Base-by-base conservation (phyloP, 305 asterid genomes). In the Caryopteris hybrid region DNA sequence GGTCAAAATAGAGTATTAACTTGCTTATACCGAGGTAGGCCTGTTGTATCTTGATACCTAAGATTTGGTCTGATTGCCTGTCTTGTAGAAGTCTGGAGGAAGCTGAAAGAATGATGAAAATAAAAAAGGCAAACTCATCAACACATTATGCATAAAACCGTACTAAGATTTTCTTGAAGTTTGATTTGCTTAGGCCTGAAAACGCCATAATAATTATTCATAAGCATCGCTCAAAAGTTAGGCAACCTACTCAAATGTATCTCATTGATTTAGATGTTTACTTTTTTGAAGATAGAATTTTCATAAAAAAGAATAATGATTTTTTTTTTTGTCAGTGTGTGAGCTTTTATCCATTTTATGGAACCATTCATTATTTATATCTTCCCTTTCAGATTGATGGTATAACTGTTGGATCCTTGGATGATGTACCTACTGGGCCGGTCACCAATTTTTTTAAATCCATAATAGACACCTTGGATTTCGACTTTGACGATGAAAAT, bases 371-470 rank as follows among this genome's bases (percentile, higher is more conserved):
- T 62, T 42, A 64, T 64, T 58, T 27, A 8, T 21, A 34, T 59
- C 11, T 52, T 70, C 21, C 58, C 48, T 69, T 82, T 74, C 92
- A 94, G 97, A 76, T 86, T 76, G 99, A 86, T 72, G 98, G 87
- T 51, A 53, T 94, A 74, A 78, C 85, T 43, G 51, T 91, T 74
- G 86, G 84, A 68, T 89, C 99, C 58, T 81, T 94, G 86, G 99
- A 94, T 79, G 99, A 94, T 78, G 80, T 94, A 78, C 99, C 99
- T 61, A 83, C 80, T 71, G 97, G 97, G n/a, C 80, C 96, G 0
- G 86, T 94, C 75, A 73, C 85, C 17, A 50, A 78, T 34, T 91
- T 94, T 79, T 82, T 91, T 83, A 86, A 93, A 80, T 94, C 99
- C 70, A 48, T 94, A 31, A 73, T 84, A 55, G 86, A 86, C 81